phyloP scores from a whole-genome alignment of 495 filamentous ascomycete genomes.

The Aspergillus homomorphus region DNA sequence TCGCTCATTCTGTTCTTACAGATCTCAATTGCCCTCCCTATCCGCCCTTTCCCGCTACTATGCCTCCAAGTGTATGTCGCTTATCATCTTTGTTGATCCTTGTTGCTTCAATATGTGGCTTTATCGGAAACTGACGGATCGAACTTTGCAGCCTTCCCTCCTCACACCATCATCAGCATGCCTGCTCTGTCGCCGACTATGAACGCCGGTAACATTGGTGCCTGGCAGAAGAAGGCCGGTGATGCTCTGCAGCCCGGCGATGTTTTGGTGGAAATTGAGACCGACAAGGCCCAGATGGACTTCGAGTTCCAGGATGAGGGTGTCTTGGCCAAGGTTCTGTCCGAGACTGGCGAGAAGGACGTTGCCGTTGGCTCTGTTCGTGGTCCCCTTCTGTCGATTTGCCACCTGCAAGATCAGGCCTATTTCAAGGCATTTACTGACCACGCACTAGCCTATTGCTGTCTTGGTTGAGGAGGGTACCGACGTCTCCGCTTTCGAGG shows the following conservation, averaged over 20 bases:
- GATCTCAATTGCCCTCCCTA: constrained; percentile 50
- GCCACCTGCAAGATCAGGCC: neutral
- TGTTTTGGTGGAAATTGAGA: constrained; percentile 99
- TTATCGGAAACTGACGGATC: constrained; percentile 24
- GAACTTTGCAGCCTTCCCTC: constrained; percentile 66
- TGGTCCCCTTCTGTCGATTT: constrained; percentile 20
- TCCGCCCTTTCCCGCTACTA: constrained; percentile 68
- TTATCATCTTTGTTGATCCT: constrained; percentile 1
- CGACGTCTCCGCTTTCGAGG: constrained; percentile 82
- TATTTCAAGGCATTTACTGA: constrained; percentile 8
- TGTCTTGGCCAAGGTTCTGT: constrained; percentile 90
- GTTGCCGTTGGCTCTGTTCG: constrained; percentile 91
- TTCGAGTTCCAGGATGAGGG: constrained; percentile 99
- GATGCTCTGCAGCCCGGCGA: constrained; percentile 87
- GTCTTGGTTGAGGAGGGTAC: constrained; percentile 87
- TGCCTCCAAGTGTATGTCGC: constrained; percentile 69
- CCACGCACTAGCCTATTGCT: constrained; percentile 75
- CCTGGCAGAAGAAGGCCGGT: constrained; percentile 96
- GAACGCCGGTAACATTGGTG: constrained; percentile 92
- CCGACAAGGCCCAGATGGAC: constrained; percentile 99
- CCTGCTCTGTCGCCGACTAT: constrained; percentile 97
- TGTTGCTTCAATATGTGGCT: constrained; percentile 10
- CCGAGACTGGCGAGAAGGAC: constrained; percentile 92
- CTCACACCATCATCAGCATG: constrained; percentile 95
- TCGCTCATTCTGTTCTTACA: constrained; percentile 26